A percentile compares a stretch with the other conserved stretches of the same genome.
phyloP scores from a whole-genome alignment of 1,284 basidiomycete genomes.

The Crucibulum cyathiforme region DNA sequence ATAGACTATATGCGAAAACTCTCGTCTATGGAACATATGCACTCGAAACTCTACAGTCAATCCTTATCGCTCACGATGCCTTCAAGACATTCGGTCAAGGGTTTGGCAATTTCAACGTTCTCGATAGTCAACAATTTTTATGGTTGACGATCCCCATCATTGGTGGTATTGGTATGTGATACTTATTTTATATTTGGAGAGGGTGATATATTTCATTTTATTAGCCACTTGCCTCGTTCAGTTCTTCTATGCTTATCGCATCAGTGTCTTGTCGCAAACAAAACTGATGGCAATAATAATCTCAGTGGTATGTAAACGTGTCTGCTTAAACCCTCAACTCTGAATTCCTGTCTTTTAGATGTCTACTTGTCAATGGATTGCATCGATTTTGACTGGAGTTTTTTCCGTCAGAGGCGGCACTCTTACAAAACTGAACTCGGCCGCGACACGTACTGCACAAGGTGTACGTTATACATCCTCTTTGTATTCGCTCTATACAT shows the following conservation, averaged over 20 bases:
- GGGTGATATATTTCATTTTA: neutral
- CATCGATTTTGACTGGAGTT: slow-evolving; percentile 1
- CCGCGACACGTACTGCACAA: neutral
- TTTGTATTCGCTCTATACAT: neutral
- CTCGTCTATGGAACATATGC: slow-evolving; percentile 19
- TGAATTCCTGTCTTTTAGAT: slow-evolving; percentile 1
- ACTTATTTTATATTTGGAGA: neutral
- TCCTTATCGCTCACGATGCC: slow-evolving; percentile 10
- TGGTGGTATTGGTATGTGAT: neutral
- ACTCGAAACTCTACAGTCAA: slow-evolving; percentile 11
- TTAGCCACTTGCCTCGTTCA: slow-evolving; percentile 9
- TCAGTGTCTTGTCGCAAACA: slow-evolving; percentile 7
- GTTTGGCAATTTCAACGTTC: neutral
- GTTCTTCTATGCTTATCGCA: slow-evolving; percentile 14
- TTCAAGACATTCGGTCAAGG: slow-evolving; percentile 7
- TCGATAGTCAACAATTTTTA: neutral
- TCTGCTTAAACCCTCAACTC: neutral
- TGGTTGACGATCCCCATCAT: slow-evolving; percentile 7
- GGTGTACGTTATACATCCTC: neutral
- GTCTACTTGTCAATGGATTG: slow-evolving; percentile 1
- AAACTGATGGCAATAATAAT: slow-evolving; percentile 3
- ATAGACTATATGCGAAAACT: slow-evolving; percentile 10
- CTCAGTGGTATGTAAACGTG: neutral
- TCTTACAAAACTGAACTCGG: slow-evolving; percentile 2
- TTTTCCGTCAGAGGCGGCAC: neutral